These are phyloP conservation scores for Luffa acutangula DNA, from an alignment of 306 rosid species.

Conservation along the genomic window DNA sequence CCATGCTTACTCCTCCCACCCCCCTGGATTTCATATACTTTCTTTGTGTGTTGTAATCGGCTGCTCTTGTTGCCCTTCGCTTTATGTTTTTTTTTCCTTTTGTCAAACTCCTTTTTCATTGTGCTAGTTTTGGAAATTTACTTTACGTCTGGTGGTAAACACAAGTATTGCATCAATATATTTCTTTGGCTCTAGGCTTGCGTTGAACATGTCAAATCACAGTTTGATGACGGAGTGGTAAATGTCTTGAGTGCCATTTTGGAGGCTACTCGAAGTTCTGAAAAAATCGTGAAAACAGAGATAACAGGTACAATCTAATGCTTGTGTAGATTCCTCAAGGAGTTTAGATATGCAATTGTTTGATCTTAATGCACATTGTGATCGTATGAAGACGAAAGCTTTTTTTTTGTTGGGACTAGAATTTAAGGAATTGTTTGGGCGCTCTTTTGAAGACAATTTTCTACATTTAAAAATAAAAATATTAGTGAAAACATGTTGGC, in stretches of 20 bases:
- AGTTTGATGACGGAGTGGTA: conserved; percentile 65
- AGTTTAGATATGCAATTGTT: neutral
- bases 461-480: neutral
- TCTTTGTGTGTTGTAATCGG: neutral
- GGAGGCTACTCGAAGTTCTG: conserved; percentile 54
- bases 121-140: conserved; percentile 10
- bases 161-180: neutral
- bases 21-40: neutral
- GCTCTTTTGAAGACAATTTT: neutral
- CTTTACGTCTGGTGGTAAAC: neutral
- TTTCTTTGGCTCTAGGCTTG: conserved; percentile 38
- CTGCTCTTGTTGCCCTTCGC: neutral
- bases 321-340: neutral
- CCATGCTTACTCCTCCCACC: neutral
- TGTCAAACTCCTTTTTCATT: neutral
- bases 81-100: neutral
- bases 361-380: neutral
- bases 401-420: neutral
- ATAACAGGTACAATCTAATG: conserved; percentile 43
- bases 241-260: conserved; percentile 54
- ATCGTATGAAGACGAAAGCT: neutral
- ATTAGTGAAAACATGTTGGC: neutral
- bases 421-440: neutral
- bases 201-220: conserved; percentile 60
- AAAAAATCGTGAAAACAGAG: conserved; percentile 50